Evolutionary conservation across 2,329 filamentous ascomycete genomes (phyloP).

Genomic region (Calonectria multiphialidica): DNA sequence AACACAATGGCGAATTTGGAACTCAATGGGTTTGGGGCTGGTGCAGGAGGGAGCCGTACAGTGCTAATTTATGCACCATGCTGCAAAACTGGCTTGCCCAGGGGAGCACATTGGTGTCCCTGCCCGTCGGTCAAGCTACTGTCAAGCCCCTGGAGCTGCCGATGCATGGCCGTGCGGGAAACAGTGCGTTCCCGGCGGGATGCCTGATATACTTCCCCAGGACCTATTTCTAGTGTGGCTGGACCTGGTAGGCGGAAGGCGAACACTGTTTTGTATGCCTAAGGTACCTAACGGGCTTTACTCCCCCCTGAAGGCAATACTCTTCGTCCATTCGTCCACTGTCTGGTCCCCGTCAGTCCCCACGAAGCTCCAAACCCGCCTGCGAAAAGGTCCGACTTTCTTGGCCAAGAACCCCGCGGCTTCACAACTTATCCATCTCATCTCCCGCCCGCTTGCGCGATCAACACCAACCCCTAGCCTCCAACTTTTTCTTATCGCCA

Average conservation of each 20-base stretch:
- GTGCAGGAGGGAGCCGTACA: constrained; percentile 33
- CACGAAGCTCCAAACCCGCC: constrained; percentile 43
- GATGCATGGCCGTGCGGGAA: not conserved
- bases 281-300: constrained; percentile 13
- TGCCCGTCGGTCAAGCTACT: not conserved
- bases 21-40: not conserved
- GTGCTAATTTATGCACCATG: constrained; percentile 18
- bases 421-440: constrained; percentile 46
- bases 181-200: constrained; percentile 9
- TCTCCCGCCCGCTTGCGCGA: constrained; percentile 41
- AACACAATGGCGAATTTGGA: constrained; percentile 4
- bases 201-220: not conserved
- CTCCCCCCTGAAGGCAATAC: constrained; percentile 13
- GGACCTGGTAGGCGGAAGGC: not conserved
- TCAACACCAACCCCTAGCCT: constrained; percentile 39
- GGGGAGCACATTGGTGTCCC: not conserved
- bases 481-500: constrained; percentile 32
- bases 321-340: constrained; percentile 22
- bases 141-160: constrained; percentile 4
- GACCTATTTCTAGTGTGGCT: constrained; percentile 14
- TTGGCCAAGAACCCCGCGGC: constrained; percentile 45
- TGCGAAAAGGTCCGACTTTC: constrained; percentile 46
- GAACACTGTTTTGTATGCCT: constrained; percentile 16
- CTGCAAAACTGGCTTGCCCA: not conserved
- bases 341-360: constrained; percentile 29